Conservation (phyloP, 1,139 yeast genomes). For the Pichia kudriavzevii region DNA sequence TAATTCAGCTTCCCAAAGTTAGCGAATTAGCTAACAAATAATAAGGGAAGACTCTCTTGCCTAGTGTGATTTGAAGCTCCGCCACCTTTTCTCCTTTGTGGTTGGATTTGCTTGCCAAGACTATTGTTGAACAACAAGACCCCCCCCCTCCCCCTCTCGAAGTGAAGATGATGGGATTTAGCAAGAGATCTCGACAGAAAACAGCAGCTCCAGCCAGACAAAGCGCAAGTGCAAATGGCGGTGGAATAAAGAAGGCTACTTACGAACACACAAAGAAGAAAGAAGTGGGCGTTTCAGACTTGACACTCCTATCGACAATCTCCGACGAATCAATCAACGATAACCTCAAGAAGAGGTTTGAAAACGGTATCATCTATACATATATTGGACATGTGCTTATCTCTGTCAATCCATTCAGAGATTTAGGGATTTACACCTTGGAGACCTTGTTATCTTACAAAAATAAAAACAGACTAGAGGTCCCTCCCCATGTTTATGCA, state of each 20-base stretch:
- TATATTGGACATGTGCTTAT: constrained; percentile 84
- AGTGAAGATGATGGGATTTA: constrained; percentile 17
- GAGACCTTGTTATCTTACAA: constrained; percentile 67
- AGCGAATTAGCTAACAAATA: too few relatives aligned
- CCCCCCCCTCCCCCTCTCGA: neutral
- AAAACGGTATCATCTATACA: constrained; percentile 84
- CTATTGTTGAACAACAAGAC: too few relatives aligned
- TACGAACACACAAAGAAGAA: constrained; percentile 84
- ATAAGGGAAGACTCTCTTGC: too few relatives aligned
- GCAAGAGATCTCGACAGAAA: constrained; percentile 50
- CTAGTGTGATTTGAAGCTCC: too few relatives aligned
- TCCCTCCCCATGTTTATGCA: constrained; percentile 98
- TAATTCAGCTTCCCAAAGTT: too few relatives aligned
- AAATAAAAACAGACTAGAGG: constrained; percentile 91
- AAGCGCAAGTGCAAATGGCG: constrained; percentile 25
- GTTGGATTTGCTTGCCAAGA: too few relatives aligned
- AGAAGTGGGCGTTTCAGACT: constrained; percentile 95
- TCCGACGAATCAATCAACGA: constrained; percentile 91
- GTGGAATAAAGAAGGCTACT: constrained; percentile 68
- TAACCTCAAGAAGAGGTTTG: constrained; percentile 80
- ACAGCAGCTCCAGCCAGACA: constrained; percentile 52
- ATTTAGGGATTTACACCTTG: constrained; percentile 87
- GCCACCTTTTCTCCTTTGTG: neutral
- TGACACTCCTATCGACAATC: constrained; percentile 81
- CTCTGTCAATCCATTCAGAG: constrained; percentile 94